Conservation (phyloP, 2,329 filamentous ascomycete species). For the Aspergillus sp. region DNA sequence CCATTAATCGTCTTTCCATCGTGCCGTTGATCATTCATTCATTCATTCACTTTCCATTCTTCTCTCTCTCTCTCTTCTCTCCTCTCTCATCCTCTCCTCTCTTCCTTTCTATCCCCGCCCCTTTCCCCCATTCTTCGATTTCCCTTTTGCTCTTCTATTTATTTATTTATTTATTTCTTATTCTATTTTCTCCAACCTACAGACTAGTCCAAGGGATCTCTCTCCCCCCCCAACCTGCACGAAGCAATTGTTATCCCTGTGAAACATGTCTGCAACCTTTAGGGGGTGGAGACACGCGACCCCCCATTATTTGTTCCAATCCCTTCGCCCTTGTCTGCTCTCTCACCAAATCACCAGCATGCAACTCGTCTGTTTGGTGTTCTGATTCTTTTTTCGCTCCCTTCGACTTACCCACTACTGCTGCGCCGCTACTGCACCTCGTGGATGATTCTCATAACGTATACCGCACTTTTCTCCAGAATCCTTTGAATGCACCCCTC, state of each 20-base stretch:
- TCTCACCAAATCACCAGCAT: not conserved
- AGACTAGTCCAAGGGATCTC: not conserved
- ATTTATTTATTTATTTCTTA: not conserved
- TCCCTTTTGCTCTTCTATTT: not conserved
- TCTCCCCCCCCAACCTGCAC: constrained; percentile 1
- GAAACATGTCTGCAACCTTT: constrained; percentile 25
- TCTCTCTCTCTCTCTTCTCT: not conserved
- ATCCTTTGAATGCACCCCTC: not conserved
- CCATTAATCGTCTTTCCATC: not conserved
- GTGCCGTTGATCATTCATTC: not conserved
- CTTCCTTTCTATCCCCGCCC: not conserved
- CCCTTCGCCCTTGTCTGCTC: constrained; percentile 6
- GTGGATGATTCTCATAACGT: not conserved
- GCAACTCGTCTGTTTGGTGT: not conserved
- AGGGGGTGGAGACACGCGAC: constrained; percentile 18
- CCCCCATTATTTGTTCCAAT: constrained; percentile 12
- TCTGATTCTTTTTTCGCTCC: not conserved
- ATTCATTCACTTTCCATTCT: not conserved
- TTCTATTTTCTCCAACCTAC: not conserved
- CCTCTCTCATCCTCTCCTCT: not conserved
- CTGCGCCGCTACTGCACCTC: not conserved
- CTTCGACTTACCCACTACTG: not conserved
- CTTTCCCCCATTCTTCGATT: not conserved
- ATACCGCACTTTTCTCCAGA: not conserved
- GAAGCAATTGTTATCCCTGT: constrained; percentile 22